Conservation (phyloP, 2,329 filamentous ascomycete genomes). For the Karstenula rhodostoma region DNA sequence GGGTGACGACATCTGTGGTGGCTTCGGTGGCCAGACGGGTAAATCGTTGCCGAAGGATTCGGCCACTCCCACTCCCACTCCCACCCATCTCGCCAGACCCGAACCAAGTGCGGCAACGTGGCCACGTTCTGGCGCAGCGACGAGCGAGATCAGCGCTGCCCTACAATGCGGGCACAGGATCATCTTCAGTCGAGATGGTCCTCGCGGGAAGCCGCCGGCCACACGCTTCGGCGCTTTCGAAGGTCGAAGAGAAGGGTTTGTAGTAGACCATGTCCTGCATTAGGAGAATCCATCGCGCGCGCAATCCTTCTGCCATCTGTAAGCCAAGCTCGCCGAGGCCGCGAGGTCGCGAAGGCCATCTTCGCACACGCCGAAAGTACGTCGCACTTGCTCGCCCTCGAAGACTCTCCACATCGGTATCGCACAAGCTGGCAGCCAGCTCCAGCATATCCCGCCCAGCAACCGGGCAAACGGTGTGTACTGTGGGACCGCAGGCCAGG, state of each 20-base stretch:
- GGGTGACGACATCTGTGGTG: slow-evolving; percentile 8
- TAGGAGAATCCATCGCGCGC: neutral
- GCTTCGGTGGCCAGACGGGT: neutral
- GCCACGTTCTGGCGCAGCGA: neutral
- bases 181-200: neutral
- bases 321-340: neutral
- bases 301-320: neutral
- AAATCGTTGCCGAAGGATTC: slow-evolving; percentile 8
- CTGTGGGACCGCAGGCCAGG: neutral
- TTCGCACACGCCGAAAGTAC: neutral
- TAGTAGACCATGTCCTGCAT: neutral
- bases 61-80: neutral
- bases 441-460: neutral
- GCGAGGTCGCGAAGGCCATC: neutral
- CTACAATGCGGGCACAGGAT: neutral
- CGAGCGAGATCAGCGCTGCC: neutral
- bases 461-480: slow-evolving; percentile 10
- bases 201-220: neutral
- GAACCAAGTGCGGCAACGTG: slow-evolving; percentile 2
- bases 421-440: neutral
- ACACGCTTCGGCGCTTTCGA: neutral
- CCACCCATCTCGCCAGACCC: neutral
- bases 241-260: neutral
- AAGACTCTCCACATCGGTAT: neutral
- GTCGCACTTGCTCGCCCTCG: neutral